Percentiles rank a stretch among this genome's conserved stretches.
phyloP scores from a whole-genome alignment of 805 yeast genomes.

The Suhomyces tanzawaensis region DNA sequence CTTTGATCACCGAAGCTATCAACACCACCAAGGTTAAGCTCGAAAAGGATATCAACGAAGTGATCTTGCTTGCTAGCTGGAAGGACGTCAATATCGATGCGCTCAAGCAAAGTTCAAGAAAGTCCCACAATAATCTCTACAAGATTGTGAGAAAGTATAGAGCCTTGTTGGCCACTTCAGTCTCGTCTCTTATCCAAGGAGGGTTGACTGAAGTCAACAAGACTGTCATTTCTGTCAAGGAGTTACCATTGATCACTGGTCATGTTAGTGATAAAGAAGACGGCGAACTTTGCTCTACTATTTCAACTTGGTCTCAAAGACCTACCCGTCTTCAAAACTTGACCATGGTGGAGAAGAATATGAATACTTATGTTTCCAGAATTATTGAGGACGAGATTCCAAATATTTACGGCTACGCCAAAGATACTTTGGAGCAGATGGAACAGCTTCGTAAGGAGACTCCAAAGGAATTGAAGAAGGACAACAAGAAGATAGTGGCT shows the following conservation, averaged over 20 bases:
- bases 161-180: slow-evolving; percentile 50
- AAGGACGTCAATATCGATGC: slow-evolving; percentile 94
- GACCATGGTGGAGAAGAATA: slow-evolving; percentile 49
- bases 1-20: slow-evolving; percentile 47
- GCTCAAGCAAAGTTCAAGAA: slow-evolving; percentile 86
- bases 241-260: slow-evolving; percentile 12
- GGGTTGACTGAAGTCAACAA: slow-evolving; percentile 41
- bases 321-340: slow-evolving; percentile 56
- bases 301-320: slow-evolving; percentile 54
- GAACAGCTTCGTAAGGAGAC: slow-evolving; percentile 71
- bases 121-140: slow-evolving; percentile 81
- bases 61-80: slow-evolving; percentile 91
- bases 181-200: slow-evolving; percentile 54
- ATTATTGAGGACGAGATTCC: slow-evolving; percentile 42
- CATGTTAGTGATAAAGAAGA: slow-evolving; percentile 8
- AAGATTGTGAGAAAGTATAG: slow-evolving; percentile 83
- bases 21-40: slow-evolving; percentile 48
- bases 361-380: slow-evolving; percentile 46
- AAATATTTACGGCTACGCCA: slow-evolving; percentile 52
- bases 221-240: slow-evolving; percentile 1
- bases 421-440: slow-evolving; percentile 53
- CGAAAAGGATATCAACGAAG: slow-evolving; percentile 79
- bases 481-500: slow-evolving; percentile 65
- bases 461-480: slow-evolving; percentile 67
- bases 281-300: slow-evolving; percentile 23